Conservation (phyloP, 805 yeast genomes). For the Ogataea haglerorum region DNA sequence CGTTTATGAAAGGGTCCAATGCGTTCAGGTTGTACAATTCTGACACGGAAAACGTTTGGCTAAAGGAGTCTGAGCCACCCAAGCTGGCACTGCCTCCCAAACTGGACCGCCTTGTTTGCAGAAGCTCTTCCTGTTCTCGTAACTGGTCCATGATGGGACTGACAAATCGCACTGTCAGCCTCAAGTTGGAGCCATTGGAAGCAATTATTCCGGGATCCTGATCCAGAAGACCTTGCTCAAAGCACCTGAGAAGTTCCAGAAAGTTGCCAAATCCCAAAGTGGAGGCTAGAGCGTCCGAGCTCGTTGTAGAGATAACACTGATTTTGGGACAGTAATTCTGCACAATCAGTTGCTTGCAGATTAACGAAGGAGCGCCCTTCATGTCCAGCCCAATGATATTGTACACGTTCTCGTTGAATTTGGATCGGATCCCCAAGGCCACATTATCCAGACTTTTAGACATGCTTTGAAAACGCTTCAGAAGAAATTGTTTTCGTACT, state of each 20-base stretch:
- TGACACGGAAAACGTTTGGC: conserved; percentile 10
- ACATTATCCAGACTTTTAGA: conserved; percentile 8
- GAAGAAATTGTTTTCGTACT: background rate
- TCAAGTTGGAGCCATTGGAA: conserved; percentile 13
- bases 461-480: conserved; percentile 6
- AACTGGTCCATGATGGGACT: conserved; percentile 25
- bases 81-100: conserved; percentile 11
- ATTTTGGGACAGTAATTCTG: conserved; percentile 33
- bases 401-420: conserved; percentile 17
- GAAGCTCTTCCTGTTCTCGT: conserved; percentile 20
- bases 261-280: conserved; percentile 19
- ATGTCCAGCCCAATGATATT: conserved; percentile 21
- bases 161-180: conserved; percentile 27
- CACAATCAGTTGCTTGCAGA: conserved; percentile 28
- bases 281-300: conserved; percentile 23
- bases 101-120: conserved; percentile 14
- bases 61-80: conserved; percentile 11
- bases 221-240: conserved; percentile 27
- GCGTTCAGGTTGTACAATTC: conserved; percentile 24
- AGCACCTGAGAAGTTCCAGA: conserved; percentile 25
- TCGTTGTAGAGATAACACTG: conserved; percentile 27
- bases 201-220: conserved; percentile 18
- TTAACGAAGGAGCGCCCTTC: conserved; percentile 29
- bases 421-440: conserved; percentile 20
- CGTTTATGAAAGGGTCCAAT: conserved; percentile 19